Evolutionary conservation across 2,329 filamentous ascomycete species (phyloP).

Genomic region (Gnomoniopsis sp.): DNA sequence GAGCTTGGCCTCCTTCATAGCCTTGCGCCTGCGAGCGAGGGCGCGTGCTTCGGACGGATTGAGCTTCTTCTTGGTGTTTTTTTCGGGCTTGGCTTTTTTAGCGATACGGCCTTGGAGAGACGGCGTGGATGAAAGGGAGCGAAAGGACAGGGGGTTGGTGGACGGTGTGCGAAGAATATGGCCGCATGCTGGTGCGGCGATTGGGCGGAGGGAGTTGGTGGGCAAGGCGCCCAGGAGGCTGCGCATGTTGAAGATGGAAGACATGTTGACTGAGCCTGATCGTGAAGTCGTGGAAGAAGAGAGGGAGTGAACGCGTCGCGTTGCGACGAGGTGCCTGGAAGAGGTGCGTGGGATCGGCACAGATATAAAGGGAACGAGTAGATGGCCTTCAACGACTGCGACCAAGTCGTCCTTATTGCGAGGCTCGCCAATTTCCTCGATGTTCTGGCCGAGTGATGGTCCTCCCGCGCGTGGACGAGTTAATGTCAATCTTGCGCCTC

Average conservation of each 20-base stretch:
- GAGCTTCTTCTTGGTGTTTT: constrained; percentile 25
- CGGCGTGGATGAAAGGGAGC: constrained; percentile 7
- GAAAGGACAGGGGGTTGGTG: not conserved
- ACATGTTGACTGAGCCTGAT: not conserved
- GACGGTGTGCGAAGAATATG: not conserved
- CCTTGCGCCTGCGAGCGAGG: constrained; percentile 1
- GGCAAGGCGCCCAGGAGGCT: constrained; percentile 11
- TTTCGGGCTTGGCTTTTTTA: constrained; percentile 39
- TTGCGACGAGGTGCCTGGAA: not conserved
- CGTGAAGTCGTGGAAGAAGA: not conserved
- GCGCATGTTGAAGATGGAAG: constrained; percentile 9
- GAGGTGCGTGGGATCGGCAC: not conserved
- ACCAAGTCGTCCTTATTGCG: too few species aligned
- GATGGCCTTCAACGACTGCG: too few species aligned
- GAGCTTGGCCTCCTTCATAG: constrained; percentile 12
- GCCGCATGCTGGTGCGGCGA: not conserved
- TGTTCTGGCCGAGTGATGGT: too few species aligned
- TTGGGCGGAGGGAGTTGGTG: constrained; percentile 3
- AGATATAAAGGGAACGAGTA: not conserved
- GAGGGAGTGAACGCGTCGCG: not conserved
- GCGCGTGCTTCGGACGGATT: constrained; percentile 8
- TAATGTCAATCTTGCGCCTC: too few species aligned
- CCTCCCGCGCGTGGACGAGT: too few species aligned
- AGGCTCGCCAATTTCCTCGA: too few species aligned
- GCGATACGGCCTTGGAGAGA: constrained; percentile 17